These are phyloP conservation scores for Apium graveolens DNA, from an alignment of 129 eudicot species.

Conservation along the genomic window DNA sequence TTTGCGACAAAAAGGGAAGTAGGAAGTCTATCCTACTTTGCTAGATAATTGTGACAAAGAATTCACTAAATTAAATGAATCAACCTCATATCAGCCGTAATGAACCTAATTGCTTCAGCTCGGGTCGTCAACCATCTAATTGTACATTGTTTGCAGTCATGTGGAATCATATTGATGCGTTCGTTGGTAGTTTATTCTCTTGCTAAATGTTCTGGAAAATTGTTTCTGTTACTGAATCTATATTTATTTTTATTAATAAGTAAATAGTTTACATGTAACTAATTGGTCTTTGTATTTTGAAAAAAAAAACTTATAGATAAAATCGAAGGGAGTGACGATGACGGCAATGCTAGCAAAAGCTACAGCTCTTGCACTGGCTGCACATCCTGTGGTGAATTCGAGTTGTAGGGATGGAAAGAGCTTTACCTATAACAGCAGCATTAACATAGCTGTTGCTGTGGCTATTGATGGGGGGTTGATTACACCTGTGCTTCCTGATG, in stretches of 20 bases:
- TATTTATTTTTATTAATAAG: neutral
- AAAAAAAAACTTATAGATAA: constrained; percentile 38
- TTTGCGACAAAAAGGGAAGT: neutral
- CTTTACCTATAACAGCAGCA: constrained; percentile 77
- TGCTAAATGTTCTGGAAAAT: neutral
- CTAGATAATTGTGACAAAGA: neutral
- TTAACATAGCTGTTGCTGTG: constrained; percentile 94
- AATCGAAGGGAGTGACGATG: constrained; percentile 95
- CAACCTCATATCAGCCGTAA: neutral
- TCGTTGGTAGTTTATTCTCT: neutral
- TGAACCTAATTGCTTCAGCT: neutral
- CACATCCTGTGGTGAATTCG: constrained; percentile 88
- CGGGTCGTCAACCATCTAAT: neutral
- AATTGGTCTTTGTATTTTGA: neutral
- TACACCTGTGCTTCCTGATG: constrained; percentile 93
- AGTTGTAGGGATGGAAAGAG: constrained; percentile 98
- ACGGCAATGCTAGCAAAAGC: constrained; percentile 93
- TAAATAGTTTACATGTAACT: neutral
- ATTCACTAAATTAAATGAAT: neutral
- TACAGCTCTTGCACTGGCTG: constrained; percentile 82
- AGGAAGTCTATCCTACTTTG: neutral
- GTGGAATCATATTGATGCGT: neutral
- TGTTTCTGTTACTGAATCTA: neutral
- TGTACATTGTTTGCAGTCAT: neutral
- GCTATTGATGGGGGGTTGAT: constrained; percentile 97